A percentile compares a stretch with the other conserved stretches of the same genome.
phyloP scores from a whole-genome alignment of 2,329 filamentous ascomycete genomes.

The Trichoderma sp. region DNA sequence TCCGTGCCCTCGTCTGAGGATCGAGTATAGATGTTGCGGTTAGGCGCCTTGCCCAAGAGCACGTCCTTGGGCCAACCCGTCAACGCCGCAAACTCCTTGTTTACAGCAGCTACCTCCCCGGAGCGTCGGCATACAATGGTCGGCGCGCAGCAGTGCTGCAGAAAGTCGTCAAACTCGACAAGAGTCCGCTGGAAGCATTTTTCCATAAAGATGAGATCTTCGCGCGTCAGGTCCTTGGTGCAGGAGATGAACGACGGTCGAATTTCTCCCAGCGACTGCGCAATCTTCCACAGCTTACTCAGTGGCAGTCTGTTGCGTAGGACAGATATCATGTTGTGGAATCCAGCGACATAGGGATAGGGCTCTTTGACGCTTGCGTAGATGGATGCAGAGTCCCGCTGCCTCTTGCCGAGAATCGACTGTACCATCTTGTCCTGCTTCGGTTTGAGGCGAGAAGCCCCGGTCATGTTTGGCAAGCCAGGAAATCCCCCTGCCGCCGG shows the following conservation, averaged over 20 bases:
- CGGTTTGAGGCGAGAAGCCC: conserved; percentile 37
- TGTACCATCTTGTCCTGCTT: conserved; percentile 47
- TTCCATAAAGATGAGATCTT: conserved; percentile 96
- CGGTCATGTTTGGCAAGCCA: conserved; percentile 29
- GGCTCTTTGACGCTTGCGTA: conserved; percentile 89
- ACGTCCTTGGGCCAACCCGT: conserved; percentile 94
- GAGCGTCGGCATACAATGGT: conserved; percentile 89
- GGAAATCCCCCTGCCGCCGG: conserved; percentile 28
- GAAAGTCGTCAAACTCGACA: conserved; percentile 90
- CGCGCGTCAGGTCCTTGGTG: conserved; percentile 80
- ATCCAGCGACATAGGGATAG: conserved; percentile 86
- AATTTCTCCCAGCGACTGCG: conserved; percentile 83
- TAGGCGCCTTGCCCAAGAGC: conserved; percentile 80
- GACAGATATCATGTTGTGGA: conserved; percentile 82
- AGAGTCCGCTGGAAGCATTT: conserved; percentile 92
- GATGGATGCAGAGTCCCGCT: conserved; percentile 75
- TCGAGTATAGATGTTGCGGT: conserved; percentile 80
- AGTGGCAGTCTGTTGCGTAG: conserved; percentile 75
- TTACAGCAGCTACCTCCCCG: conserved; percentile 90
- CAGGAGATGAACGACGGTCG: conserved; percentile 91
- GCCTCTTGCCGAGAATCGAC: conserved; percentile 56
- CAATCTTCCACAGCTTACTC: conserved; percentile 76
- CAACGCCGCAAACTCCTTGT: conserved; percentile 94
- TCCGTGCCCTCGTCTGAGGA: conserved; percentile 31
- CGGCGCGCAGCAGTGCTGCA: conserved; percentile 83